Percentiles rank a stretch among this genome's conserved stretches.
phyloP scores from a whole-genome alignment of 2,329 filamentous ascomycete species.

The Xylaria sp. region DNA sequence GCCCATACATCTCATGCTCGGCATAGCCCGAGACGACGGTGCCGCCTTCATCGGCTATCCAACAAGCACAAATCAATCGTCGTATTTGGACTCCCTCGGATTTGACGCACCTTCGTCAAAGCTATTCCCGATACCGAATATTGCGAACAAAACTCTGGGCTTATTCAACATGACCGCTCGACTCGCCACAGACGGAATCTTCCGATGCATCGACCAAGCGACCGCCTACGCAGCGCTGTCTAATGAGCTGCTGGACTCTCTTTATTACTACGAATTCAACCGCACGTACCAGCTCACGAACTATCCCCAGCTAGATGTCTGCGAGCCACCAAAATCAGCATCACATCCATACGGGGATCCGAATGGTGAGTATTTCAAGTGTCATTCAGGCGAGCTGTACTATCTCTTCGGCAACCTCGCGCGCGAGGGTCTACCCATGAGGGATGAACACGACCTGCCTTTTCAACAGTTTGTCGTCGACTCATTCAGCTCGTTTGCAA shows the following conservation, averaged over 20 bases:
- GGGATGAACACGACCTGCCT: not conserved
- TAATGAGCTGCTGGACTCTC: not conserved
- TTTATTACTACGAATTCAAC: conserved; percentile 1
- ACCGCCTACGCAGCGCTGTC: not conserved
- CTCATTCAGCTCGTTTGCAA: not conserved
- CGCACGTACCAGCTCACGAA: not conserved
- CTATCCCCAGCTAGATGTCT: not conserved
- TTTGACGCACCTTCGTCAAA: not conserved
- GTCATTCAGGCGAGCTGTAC: not conserved
- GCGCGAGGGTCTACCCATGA: not conserved
- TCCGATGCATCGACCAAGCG: not conserved
- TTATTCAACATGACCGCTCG: not conserved
- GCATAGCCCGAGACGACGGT: not conserved
- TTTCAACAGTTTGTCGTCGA: not conserved
- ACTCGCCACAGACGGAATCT: not conserved
- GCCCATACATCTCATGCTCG: not conserved
- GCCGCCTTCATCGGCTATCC: not conserved
- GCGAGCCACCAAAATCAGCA: not conserved
- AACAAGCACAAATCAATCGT: not conserved
- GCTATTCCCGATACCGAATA: not conserved
- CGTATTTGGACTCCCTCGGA: not conserved
- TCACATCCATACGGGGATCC: not conserved
- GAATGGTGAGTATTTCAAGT: not conserved
- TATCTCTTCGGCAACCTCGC: not conserved
- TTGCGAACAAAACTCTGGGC: not conserved